Base-by-base conservation (phyloP, 352 stramenopile species). In the Aphanomyces euteiches region DNA sequence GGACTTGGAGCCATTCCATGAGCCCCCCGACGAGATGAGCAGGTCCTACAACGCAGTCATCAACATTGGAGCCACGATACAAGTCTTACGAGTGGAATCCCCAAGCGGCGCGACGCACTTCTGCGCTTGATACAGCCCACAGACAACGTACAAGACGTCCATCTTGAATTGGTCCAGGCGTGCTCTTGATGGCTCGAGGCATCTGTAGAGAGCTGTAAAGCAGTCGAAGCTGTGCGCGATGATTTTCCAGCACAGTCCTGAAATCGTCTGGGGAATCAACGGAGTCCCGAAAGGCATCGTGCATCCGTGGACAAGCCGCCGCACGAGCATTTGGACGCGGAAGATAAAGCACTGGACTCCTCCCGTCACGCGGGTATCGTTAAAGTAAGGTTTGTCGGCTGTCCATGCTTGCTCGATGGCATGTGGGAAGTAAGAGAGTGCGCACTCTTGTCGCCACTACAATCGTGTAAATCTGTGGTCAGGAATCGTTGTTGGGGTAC, bases 91-190 rank as follows among this genome's bases (percentile, higher is more conserved):
- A 28, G 28, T 28, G 28, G 28, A 28, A 28, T 28, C 28, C 28
- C 28, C 28, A 28, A 28, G 28, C 2, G 28, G 28, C 28, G 28
- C 28, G 28, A 28, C 28, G 28, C 28, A 28, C n/a, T 61, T 37
- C 15, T 38, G 39, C 5, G 13, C 41, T 7, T 37, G 28, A 19
- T 48, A 70, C 3, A 61, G 12, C 15, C 40, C 64, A 10, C 53
- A 41, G 3, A 70, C 19, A 8, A 70, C 36, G 64, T 70, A 70
- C 4, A 70, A 36, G 17, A 54, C 38, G 39, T 70, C 64, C 15
- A 70, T 34, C 37, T 56, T 54, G 39, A 56, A 70, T 19, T 70
- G 64, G 5, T 58, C 45, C n/a, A 70, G 47, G 15, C 64, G 64
- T n/a, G 43, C 64, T 13, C 64, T 47, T 4, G 64, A 70, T 17